These are phyloP conservation scores for Coemansia erecta DNA, from an alignment of 192 early-diverging fungal genomes.

Conservation along the genomic window DNA sequence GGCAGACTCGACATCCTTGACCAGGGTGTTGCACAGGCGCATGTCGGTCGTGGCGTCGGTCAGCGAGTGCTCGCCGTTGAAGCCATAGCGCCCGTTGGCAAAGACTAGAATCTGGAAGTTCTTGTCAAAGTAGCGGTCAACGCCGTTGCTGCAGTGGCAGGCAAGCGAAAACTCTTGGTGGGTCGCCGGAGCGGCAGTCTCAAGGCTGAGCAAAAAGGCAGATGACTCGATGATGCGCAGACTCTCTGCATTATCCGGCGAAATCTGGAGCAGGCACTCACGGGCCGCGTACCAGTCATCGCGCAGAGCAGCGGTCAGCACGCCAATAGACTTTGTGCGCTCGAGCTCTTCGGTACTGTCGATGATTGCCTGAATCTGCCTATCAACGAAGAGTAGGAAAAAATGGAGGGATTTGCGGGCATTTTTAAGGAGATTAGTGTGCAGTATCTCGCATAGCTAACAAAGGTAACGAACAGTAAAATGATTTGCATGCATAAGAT, in stretches of 20 bases:
- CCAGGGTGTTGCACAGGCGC: slow-evolving; percentile 66
- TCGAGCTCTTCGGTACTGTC: slow-evolving; percentile 55
- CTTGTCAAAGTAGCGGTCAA: slow-evolving; percentile 79
- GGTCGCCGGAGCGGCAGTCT: slow-evolving; percentile 67
- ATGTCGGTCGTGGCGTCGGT: slow-evolving; percentile 80
- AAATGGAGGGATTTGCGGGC: slow-evolving; percentile 25
- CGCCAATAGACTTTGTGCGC: slow-evolving; percentile 48
- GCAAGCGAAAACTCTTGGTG: slow-evolving; percentile 69
- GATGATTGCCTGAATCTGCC: slow-evolving; percentile 68
- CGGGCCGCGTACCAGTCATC: slow-evolving; percentile 59
- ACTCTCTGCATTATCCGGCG: slow-evolving; percentile 59
- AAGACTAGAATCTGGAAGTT: slow-evolving; percentile 76
- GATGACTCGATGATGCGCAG: slow-evolving; percentile 72
- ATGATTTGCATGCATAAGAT: too few relatives aligned
- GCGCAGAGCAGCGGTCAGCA: slow-evolving; percentile 57
- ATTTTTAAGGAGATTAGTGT: slow-evolving; percentile 34
- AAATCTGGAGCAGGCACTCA: slow-evolving; percentile 57
- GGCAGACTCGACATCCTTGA: slow-evolving; percentile 56
- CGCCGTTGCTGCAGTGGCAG: slow-evolving; percentile 80
- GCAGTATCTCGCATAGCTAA: slow-evolving; percentile 5
- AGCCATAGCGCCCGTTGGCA: slow-evolving; percentile 77
- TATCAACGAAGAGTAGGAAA: slow-evolving; percentile 33
- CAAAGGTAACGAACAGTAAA: too few relatives aligned
- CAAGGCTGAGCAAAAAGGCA: slow-evolving; percentile 76
- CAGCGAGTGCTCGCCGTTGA: slow-evolving; percentile 69